Evolutionary conservation across 306 rosid species (phyloP), one percentile per base, ranked within the genome.

Genomic region (Prosopis cineraria): DNA sequence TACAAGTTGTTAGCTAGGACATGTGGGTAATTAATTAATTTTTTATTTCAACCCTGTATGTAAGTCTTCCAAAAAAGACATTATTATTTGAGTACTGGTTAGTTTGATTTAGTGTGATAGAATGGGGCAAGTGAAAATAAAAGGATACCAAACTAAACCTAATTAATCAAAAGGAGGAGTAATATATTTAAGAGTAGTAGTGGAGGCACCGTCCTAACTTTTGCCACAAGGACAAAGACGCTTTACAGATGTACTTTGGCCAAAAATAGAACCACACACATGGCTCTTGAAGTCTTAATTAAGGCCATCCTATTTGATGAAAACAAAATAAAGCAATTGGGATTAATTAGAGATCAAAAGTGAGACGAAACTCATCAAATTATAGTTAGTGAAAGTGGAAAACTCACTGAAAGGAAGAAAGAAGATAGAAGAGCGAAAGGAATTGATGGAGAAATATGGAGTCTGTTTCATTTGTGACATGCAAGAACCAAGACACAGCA

Each of bases 181-280:
- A 3, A 12, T 34, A 20, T 9, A 3, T 64, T 34, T 3, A 14
- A 9, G 29, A 19, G 29, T n/a, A n/a, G n/a, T n/a, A n/a, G n/a
- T 8, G 69, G 69, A 19, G 69, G 45, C 69, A 29, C 29, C 69
- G 45, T 34, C 69, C 45, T 29, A 60, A 13, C 69, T 64, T 34
- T 19, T 8, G 5, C 9, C 13, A 64, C 7, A 1, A 4, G 4
- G 20, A 19, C 44, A 34, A 3, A 2, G 44, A 33, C 24, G 13
- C 68, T 31, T 63, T 33, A 33, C 43, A 63, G 43, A 14, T 48
- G 6, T 55, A 10, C 3, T 64, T 34, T 20, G 44, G 27, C 69
- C 17, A 63, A 1, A 34, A 34, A 64, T 2, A 34, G 27, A 34
- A 34, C 44, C 27, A 24, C 17, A 24, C 25, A 63, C 5, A 19